Base-by-base conservation (phyloP, 257 asterid genomes). In the Plantago ovata region DNA sequence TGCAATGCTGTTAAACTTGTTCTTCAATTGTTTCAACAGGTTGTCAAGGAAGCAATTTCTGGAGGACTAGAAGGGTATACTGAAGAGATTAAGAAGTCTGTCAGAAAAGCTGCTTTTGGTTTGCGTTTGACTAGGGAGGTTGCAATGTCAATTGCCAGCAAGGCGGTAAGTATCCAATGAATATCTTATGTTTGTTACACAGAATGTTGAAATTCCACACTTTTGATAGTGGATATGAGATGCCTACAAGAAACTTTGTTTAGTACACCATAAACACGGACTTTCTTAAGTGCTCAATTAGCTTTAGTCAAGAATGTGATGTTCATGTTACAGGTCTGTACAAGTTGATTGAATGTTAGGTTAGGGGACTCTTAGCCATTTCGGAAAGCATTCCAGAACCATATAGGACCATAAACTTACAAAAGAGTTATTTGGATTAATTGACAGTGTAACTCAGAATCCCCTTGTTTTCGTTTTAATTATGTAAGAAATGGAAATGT, bases 81-180 rank as follows among this genome's bases (percentile, higher is more conserved):
- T 75, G 60, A 79, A 13, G 95, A 81, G 65, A 80, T 72, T 42
- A 76, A 69, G 75, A 84, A 89, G 65, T 52, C 85, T 32, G 96
- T 93, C 76, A 74, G 89, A 75, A 93, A 93, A 67, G 89, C 96
- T 68, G 99, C 97, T 11, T 89, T 79, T 70, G 95, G 97, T 62
- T 64, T 93, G 76, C 96, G 96, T 57, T 76, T 93, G 79, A 86
- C 85, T 19, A 86, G 97, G 77, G 99, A 84, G 60, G 82, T 79
- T 74, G 99, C 95, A 21, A 77, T 93, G 73, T 79, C 89, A 61
- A 84, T 89, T 71, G 96, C 89, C 61, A 68, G 95, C 67, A 86
- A 89, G 77, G 96, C 94, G 15, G 99, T 93, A 81, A 82, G 97
- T 86, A 47, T 51, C 69, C 11, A 9, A 47, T 15, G n/a, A 64